phyloP scores from a whole-genome alignment of 2,329 filamentous ascomycete species.

The Arthroderma uncinatum region DNA sequence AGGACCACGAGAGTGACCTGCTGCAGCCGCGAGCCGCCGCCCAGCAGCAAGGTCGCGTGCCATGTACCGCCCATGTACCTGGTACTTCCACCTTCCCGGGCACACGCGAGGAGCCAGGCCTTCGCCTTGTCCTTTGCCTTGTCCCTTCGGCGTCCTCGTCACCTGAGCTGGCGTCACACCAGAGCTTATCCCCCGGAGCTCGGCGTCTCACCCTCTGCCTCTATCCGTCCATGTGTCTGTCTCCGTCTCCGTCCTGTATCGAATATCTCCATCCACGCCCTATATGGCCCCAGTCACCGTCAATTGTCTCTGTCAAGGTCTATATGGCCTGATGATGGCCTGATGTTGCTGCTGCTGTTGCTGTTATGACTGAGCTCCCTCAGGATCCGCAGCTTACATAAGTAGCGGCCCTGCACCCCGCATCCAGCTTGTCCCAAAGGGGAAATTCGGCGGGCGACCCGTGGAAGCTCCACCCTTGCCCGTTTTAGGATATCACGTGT shows the following conservation, averaged over 20 bases:
- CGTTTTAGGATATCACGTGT: not conserved
- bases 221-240: too few species aligned
- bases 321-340: not conserved
- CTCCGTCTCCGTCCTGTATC: too few species aligned
- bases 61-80: not conserved
- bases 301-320: too few species aligned
- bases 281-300: too few species aligned
- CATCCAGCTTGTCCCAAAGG: not conserved
- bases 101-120: too few species aligned
- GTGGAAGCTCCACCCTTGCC: not conserved
- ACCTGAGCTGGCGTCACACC: constrained; percentile 6
- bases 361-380: not conserved
- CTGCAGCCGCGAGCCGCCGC: not conserved
- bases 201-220: too few species aligned
- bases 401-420: constrained; percentile 3
- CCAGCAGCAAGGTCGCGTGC: not conserved
- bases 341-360: not conserved
- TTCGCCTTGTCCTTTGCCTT: not conserved
- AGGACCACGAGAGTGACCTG: not conserved
- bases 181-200: not conserved
- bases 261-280: too few species aligned
- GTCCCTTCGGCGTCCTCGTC: not conserved
- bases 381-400: not conserved
- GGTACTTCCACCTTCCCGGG: not conserved
- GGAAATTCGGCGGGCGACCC: constrained; percentile 2